phyloP scores from a whole-genome alignment of 192 early-diverging fungal genomes.

The Umbelopsis ramanniana region DNA sequence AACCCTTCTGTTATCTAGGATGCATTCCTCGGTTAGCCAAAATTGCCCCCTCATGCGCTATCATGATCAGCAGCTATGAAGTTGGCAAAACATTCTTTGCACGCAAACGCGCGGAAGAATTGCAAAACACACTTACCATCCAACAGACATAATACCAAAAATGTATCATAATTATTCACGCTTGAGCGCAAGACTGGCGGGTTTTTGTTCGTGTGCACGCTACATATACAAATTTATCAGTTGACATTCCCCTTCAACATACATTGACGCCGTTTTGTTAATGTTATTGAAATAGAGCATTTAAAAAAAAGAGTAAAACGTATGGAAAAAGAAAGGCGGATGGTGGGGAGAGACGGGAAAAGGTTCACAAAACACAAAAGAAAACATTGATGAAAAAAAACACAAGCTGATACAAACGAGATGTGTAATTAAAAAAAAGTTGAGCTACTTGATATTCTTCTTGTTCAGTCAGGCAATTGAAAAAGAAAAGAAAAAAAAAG shows the following conservation, averaged over 20 bases:
- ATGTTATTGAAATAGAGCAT: conserved; percentile 19
- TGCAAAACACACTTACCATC: neutral
- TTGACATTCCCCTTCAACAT: neutral
- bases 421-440: neutral
- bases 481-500: neutral
- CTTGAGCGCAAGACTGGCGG: neutral
- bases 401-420: conserved; percentile 14
- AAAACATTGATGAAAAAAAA: conserved; percentile 3
- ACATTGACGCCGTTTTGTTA: neutral
- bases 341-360: too few species aligned
- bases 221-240: too few species aligned
- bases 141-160: neutral
- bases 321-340: neutral
- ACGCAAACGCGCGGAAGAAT: conserved; percentile 7
- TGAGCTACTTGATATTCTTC: neutral
- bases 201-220: too few species aligned
- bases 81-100: conserved; percentile 59
- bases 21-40: conserved; percentile 82
- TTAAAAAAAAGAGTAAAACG: conserved; percentile 15
- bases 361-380: neutral
- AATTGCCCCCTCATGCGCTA: conserved; percentile 90
- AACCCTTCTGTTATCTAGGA: conserved; percentile 38
- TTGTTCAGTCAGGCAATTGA: neutral
- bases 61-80: conserved; percentile 95
- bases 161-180: neutral